These are phyloP conservation scores for Coemansia sp. DNA, from an alignment of 192 early-diverging fungal species.

Conservation along the genomic window DNA sequence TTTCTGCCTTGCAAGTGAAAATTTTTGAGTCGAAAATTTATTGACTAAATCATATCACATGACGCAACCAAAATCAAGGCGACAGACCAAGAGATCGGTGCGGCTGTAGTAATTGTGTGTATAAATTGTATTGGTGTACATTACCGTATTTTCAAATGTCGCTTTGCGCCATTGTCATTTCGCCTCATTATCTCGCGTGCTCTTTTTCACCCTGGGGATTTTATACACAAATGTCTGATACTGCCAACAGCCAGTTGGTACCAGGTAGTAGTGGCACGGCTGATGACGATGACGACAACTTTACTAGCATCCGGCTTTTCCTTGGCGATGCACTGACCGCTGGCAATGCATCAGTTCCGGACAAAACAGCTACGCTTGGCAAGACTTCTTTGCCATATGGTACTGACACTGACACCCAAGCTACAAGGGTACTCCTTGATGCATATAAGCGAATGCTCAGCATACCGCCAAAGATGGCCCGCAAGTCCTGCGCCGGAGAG, in stretches of 20 bases:
- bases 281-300: slow-evolving; percentile 7
- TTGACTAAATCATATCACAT: background rate
- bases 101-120: background rate
- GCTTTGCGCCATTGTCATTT: too few relatives aligned
- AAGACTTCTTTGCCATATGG: slow-evolving; percentile 24
- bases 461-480: slow-evolving; percentile 20
- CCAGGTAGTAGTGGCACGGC: background rate
- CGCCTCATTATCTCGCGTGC: too few relatives aligned
- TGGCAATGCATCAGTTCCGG: background rate
- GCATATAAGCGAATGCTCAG: slow-evolving; percentile 33
- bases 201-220: too few relatives aligned
- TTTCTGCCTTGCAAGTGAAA: background rate
- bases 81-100: background rate
- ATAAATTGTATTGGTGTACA: background rate
- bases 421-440: slow-evolving; percentile 7
- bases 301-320: slow-evolving; percentile 8
- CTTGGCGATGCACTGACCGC: slow-evolving; percentile 10
- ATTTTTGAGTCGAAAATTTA: background rate
- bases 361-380: slow-evolving; percentile 7
- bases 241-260: background rate
- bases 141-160: background rate
- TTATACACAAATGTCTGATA: background rate
- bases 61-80: background rate
- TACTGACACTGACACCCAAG: slow-evolving; percentile 14
- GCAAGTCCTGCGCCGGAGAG: slow-evolving; percentile 25